phyloP scores from a whole-genome alignment of 2,329 filamentous ascomycete genomes.

The Beauveria sp. region DNA sequence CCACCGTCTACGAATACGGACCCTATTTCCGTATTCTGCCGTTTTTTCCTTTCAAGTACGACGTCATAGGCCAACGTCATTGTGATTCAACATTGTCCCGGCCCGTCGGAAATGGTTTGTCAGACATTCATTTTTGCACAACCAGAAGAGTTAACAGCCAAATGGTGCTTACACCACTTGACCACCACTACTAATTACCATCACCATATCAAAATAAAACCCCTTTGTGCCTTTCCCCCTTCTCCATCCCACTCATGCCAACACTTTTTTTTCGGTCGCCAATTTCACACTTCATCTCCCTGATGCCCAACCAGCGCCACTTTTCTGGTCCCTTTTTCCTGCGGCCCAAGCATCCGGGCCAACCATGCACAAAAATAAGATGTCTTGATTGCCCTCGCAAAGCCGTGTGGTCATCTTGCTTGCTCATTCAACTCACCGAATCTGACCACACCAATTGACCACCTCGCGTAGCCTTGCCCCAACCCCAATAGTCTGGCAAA shows the following conservation, averaged over 20 bases:
- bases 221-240: neutral
- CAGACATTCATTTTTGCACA: too few species aligned
- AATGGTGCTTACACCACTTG: too few species aligned
- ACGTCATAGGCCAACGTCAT: neutral
- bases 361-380: neutral
- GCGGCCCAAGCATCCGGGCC: slow-evolving; percentile 3
- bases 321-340: neutral
- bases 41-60: neutral
- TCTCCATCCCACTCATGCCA: neutral
- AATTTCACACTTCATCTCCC: slow-evolving; percentile 2
- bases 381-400: neutral
- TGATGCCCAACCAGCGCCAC: slow-evolving; percentile 7
- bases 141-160: too few species aligned
- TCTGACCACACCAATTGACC: neutral
- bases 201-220: neutral
- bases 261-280: neutral
- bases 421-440: neutral
- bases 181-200: too few species aligned
- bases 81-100: neutral
- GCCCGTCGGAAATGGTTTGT: neutral
- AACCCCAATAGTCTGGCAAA: neutral
- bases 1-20: too few species aligned
- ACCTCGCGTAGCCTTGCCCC: neutral
- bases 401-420: neutral
- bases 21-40: neutral